Percentiles rank a stretch among this genome's conserved stretches.
These are phyloP conservation scores for Dacryopinax spathularia DNA, from an alignment of 768 basidiomycete genomes.

Conservation along the genomic window DNA sequence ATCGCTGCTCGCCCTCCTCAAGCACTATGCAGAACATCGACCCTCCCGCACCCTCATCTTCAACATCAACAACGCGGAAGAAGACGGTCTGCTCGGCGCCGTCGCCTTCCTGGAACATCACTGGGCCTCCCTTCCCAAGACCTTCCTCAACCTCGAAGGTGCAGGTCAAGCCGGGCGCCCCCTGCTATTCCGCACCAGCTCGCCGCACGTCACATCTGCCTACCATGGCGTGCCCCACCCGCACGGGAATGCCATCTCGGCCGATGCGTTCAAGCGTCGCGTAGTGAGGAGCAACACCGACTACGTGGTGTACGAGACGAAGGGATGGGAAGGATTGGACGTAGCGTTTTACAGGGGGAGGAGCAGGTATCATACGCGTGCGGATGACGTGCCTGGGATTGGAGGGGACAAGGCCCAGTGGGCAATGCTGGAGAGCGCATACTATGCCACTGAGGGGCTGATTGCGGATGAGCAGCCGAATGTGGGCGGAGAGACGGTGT, in stretches of 20 bases:
- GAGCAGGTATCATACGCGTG: conserved; percentile 62
- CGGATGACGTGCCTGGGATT: conserved; percentile 50
- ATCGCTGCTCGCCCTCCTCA: conserved; percentile 50
- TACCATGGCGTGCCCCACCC: conserved; percentile 48
- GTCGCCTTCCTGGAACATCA: conserved; percentile 60
- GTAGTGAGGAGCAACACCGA: conserved; percentile 59
- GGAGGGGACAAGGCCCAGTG: conserved; percentile 42
- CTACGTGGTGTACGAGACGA: conserved; percentile 47
- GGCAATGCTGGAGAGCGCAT: conserved; percentile 61
- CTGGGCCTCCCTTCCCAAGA: conserved; percentile 50
- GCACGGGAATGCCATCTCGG: conserved; percentile 54
- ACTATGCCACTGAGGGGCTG: conserved; percentile 41
- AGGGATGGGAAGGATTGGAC: conserved; percentile 47
- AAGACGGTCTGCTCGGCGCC: conserved; percentile 61
- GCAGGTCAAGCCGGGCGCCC: conserved; percentile 49
- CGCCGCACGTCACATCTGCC: conserved; percentile 39
- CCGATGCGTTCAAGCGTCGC: conserved; percentile 54
- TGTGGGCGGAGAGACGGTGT: conserved; percentile 27
- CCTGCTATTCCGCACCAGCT: conserved; percentile 59
- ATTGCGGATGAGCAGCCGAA: conserved; percentile 27
- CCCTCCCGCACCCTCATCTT: conserved; percentile 54
- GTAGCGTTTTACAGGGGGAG: conserved; percentile 65
- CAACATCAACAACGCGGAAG: conserved; percentile 79
- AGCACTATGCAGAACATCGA: conserved; percentile 33
- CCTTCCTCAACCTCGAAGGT: conserved; percentile 73